These are phyloP conservation scores for Starmerella tilneyi DNA, from an alignment of 805 yeast species.

Conservation along the genomic window DNA sequence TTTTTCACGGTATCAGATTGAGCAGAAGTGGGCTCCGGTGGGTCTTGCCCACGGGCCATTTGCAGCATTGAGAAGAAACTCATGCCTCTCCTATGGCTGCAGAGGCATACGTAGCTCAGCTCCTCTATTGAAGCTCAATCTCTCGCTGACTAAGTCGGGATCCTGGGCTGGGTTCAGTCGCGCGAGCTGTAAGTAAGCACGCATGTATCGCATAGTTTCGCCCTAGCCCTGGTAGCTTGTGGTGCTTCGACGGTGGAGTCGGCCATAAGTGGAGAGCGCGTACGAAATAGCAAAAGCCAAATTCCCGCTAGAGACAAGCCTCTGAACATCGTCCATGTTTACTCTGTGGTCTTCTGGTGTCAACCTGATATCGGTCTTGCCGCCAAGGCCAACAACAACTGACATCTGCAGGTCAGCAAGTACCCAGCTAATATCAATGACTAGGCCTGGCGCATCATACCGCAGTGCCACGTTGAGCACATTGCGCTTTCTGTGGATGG, in stretches of 20 bases:
- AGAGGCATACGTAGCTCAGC: neutral
- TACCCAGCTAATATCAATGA: conserved; percentile 10
- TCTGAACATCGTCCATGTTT: conserved; percentile 18
- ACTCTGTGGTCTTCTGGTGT: conserved; percentile 8
- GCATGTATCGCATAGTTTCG: neutral
- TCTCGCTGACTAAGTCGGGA: too few relatives aligned
- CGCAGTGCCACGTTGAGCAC: conserved; percentile 13
- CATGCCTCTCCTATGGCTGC: conserved; percentile 14
- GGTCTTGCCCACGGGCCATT: conserved; percentile 22
- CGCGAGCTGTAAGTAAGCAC: too few relatives aligned
- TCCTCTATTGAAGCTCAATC: too few relatives aligned
- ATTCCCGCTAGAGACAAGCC: conserved; percentile 13
- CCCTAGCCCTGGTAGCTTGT: neutral
- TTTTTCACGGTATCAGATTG: neutral
- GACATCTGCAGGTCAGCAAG: conserved; percentile 11
- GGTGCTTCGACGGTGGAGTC: conserved; percentile 18
- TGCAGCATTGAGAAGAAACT: conserved; percentile 23
- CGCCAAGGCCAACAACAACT: neutral
- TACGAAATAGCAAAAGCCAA: conserved; percentile 23
- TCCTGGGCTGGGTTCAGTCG: too few relatives aligned
- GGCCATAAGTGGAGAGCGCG: conserved; percentile 18
- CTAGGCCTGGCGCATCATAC: neutral
- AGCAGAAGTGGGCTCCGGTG: conserved; percentile 5
- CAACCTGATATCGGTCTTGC: conserved; percentile 5
- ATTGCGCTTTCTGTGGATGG: conserved; percentile 13